Conservation (phyloP, 306 rosid species). For the Senna siamea region DNA sequence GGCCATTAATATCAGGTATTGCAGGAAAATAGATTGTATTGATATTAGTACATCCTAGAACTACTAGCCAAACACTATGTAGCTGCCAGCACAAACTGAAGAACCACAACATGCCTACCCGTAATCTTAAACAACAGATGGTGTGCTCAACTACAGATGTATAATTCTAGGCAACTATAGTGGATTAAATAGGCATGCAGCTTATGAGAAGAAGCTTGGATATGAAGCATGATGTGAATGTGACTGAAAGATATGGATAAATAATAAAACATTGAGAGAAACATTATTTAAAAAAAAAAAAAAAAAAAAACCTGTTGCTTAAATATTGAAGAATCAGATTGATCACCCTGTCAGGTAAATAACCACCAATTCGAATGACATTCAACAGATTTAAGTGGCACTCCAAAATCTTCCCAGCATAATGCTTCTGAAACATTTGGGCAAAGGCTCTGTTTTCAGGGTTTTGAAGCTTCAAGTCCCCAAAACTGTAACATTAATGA, state of each 20-base stretch:
- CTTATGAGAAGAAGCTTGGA: neutral
- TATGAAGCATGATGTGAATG: neutral
- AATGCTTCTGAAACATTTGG: conserved; percentile 91
- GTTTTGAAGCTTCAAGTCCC: conserved; percentile 91
- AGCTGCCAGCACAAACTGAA: conserved; percentile 9
- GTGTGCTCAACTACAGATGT: neutral
- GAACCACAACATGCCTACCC: conserved; percentile 2
- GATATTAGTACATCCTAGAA: neutral
- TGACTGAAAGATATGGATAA: conserved; percentile 16
- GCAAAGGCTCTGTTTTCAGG: conserved; percentile 94
- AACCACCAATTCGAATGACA: conserved; percentile 84
- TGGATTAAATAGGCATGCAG: neutral
- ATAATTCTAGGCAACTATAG: neutral
- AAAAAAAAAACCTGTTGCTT: conserved; percentile 76
- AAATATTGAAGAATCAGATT: conserved; percentile 88
- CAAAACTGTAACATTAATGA: conserved; percentile 61
- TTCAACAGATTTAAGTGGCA: conserved; percentile 84
- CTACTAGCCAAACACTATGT: neutral
- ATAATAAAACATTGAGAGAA: neutral
- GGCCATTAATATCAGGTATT: neutral
- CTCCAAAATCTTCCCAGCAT: conserved; percentile 91
- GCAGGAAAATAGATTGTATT: neutral
- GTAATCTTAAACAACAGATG: neutral
- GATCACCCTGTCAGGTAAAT: conserved; percentile 93
- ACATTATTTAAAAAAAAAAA: no score